Evolutionary conservation across 768 basidiomycete genomes (phyloP).

Genomic region (Peribolospora baueri): DNA sequence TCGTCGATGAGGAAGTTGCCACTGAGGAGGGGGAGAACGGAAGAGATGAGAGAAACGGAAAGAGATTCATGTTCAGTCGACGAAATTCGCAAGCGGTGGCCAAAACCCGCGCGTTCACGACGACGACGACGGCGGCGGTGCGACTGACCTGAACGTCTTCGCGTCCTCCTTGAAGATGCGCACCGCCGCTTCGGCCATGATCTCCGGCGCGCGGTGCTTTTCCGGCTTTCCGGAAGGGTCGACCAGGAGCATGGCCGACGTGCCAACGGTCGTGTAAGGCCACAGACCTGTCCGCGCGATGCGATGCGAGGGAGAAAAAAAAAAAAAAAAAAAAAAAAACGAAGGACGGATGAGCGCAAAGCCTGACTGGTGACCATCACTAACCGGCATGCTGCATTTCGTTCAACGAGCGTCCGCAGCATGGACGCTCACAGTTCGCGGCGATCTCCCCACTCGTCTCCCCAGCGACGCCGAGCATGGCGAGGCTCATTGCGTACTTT

Average conservation of each 20-base stretch:
- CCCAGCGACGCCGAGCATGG: neutral
- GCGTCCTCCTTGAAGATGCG: conserved; percentile 1
- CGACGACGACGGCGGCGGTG: neutral
- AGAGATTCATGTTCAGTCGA: no score
- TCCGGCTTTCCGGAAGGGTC: neutral
- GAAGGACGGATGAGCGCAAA: no score
- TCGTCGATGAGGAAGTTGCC: conserved; percentile 4
- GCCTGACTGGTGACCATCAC: no score
- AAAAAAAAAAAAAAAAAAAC: no score
- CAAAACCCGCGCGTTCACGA: no score
- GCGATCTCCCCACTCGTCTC: neutral
- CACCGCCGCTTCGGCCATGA: conserved; percentile 3
- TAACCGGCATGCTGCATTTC: no score
- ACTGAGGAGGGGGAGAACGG: neutral
- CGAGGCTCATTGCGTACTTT: conserved; percentile 1
- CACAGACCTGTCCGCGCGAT: neutral
- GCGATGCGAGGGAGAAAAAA: neutral
- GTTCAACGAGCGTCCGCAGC: neutral
- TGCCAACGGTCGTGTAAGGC: conserved; percentile 2
- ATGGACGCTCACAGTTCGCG: conserved; percentile 1
- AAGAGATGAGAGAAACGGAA: no score
- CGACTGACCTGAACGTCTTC: neutral
- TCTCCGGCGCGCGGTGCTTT: neutral
- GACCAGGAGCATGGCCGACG: conserved; percentile 2
- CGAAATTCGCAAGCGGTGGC: no score